phyloP scores from a whole-genome alignment of 1,284 basidiomycete genomes.

The Megacollybia platyphylla region DNA sequence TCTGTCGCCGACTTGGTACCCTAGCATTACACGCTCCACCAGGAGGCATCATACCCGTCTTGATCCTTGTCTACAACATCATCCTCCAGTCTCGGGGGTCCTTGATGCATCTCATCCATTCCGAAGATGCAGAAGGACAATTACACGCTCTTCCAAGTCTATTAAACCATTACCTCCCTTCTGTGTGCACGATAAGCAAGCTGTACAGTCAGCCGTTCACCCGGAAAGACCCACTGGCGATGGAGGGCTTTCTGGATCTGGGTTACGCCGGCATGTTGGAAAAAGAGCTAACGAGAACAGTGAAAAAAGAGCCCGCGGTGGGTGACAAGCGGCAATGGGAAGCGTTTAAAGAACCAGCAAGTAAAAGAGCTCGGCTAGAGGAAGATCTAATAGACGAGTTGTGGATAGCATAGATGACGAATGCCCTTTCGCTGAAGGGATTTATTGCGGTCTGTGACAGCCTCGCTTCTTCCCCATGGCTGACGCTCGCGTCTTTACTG shows the following conservation, averaged over 20 bases:
- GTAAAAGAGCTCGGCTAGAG: conserved; percentile 5
- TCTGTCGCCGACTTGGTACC: conserved; percentile 84
- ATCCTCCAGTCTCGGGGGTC: conserved; percentile 80
- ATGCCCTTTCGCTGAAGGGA: neutral
- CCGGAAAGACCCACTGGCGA: conserved; percentile 66
- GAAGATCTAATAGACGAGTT: conserved; percentile 22
- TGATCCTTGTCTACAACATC: conserved; percentile 93
- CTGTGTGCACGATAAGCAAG: conserved; percentile 73
- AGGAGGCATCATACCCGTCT: conserved; percentile 79
- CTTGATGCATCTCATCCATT: conserved; percentile 88
- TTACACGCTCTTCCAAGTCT: neutral
- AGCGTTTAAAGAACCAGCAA: conserved; percentile 4
- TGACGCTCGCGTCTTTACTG: too few species aligned
- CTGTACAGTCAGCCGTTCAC: conserved; percentile 91
- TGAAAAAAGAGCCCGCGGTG: conserved; percentile 71
- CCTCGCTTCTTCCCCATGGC: too few species aligned
- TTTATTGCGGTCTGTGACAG: too few species aligned
- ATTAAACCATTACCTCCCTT: conserved; percentile 69
- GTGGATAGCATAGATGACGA: conserved; percentile 20
- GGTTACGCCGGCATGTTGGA: conserved; percentile 90
- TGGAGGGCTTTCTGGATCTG: conserved; percentile 97
- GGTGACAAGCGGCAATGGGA: conserved; percentile 14
- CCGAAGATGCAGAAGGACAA: conserved; percentile 21
- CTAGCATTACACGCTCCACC: conserved; percentile 81
- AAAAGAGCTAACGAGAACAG: conserved; percentile 69